A percentile compares a stretch with the other conserved stretches of the same genome.
These are phyloP conservation scores for Kodamaea arcana DNA, from an alignment of 1,139 yeast genomes.

Conservation along the genomic window DNA sequence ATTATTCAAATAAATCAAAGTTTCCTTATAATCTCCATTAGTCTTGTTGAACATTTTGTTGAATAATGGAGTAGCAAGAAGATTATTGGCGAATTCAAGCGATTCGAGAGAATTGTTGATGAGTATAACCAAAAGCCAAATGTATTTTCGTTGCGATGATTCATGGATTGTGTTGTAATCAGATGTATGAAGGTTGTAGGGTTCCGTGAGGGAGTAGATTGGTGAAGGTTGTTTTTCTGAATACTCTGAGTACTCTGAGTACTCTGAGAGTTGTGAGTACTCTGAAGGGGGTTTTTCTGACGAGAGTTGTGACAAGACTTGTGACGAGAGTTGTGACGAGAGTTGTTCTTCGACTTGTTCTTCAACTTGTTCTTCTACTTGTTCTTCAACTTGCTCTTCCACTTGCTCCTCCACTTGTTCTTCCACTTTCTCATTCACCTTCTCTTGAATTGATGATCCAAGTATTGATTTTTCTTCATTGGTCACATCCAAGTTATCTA, in stretches of 20 bases:
- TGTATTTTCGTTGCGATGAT: conserved; percentile 33
- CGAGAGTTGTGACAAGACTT: neutral
- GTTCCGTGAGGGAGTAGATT: neutral
- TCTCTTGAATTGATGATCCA: neutral
- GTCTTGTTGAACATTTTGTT: conserved; percentile 29
- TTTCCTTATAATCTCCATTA: conserved; percentile 34
- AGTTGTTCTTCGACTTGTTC: neutral
- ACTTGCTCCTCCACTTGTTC: neutral
- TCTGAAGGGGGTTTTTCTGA: neutral
- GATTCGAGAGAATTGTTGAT: conserved; percentile 33
- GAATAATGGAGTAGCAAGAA: conserved; percentile 28
- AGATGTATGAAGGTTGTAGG: conserved; percentile 5
- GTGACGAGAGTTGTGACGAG: neutral
- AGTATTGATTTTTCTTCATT: too few relatives aligned
- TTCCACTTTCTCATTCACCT: neutral
- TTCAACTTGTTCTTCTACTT: neutral
- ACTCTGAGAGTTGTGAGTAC: too few relatives aligned
- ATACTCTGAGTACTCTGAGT: too few relatives aligned
- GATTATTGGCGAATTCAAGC: conserved; percentile 21
- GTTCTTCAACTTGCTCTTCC: neutral
- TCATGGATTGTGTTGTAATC: conserved; percentile 46
- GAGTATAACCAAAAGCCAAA: conserved; percentile 44
- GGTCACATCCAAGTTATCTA: neutral
- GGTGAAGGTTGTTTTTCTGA: neutral
- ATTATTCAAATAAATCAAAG: conserved; percentile 39